Conservation (phyloP, 345 rosid species). For the Viola odorata region DNA sequence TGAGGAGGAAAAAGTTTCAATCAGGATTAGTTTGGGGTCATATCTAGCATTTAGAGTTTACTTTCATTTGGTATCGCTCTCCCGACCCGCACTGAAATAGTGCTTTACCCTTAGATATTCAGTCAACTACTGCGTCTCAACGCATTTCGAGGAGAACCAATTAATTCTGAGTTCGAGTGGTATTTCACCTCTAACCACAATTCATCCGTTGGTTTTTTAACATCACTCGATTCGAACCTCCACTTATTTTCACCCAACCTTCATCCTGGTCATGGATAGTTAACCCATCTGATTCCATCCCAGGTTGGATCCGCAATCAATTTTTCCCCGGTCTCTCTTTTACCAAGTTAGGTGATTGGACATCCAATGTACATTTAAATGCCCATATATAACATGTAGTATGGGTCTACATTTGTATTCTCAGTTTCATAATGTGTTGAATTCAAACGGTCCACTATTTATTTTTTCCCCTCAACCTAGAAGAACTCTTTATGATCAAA, state of each 20-base stretch:
- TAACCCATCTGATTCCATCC: too few species aligned
- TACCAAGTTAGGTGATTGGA: constrained; percentile 1
- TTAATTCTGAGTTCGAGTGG: background rate
- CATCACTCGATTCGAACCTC: background rate
- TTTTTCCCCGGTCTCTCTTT: too few species aligned
- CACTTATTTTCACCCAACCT: background rate
- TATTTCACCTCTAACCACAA: background rate
- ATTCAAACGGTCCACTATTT: constrained; percentile 6
- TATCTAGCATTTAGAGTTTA: constrained; percentile 1
- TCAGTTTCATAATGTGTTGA: background rate
- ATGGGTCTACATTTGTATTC: constrained; percentile 15
- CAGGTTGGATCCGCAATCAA: background rate
- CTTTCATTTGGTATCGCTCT: background rate
- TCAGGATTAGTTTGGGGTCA: too few species aligned
- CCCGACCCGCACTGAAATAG: background rate
- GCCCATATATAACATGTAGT: constrained; percentile 9
- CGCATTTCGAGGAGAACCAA: background rate
- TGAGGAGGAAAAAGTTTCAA: background rate
- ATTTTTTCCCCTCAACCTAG: too few species aligned
- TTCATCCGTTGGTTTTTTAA: background rate
- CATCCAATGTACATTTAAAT: constrained; percentile 4
- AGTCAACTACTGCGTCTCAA: background rate
- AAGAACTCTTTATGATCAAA: too few species aligned
- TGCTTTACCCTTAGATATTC: background rate
- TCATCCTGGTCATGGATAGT: background rate